Conservation (phyloP, 331 rosid species). For the Rhamnella rubrinervis region DNA sequence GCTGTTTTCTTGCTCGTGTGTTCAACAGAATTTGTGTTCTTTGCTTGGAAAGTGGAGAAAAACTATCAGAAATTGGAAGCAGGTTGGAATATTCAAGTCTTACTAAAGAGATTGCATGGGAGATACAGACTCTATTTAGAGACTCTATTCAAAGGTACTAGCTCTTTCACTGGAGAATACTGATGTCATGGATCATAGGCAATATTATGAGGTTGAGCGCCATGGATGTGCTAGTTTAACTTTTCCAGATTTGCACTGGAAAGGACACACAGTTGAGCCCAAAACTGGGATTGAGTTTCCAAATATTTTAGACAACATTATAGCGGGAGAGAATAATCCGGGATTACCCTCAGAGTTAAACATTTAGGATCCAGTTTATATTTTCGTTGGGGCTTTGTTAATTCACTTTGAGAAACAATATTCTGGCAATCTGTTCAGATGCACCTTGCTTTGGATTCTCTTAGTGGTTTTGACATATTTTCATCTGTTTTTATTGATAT, state of each 20-base stretch:
- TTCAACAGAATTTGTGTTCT: slow-evolving; percentile 17
- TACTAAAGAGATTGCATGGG: slow-evolving; percentile 80
- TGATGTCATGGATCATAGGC: slow-evolving; percentile 49
- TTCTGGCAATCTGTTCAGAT: too few species aligned
- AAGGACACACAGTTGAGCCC: slow-evolving; percentile 69
- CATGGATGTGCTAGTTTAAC: slow-evolving; percentile 47
- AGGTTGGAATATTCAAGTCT: slow-evolving; percentile 80
- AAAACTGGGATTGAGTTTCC: slow-evolving; percentile 95
- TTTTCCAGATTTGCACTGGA: slow-evolving; percentile 46
- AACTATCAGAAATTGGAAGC: slow-evolving; percentile 78
- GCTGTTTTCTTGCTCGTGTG: neutral
- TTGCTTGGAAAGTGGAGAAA: slow-evolving; percentile 74
- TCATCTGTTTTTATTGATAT: neutral
- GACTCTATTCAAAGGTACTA: slow-evolving; percentile 68
- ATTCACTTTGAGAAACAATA: too few species aligned
- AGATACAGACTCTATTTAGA: slow-evolving; percentile 79
- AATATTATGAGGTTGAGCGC: slow-evolving; percentile 49
- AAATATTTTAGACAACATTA: slow-evolving; percentile 48
- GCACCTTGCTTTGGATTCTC: neutral
- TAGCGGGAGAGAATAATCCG: slow-evolving; percentile 44
- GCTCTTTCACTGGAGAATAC: slow-evolving; percentile 52
- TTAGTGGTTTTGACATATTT: neutral
- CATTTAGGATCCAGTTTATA: slow-evolving; percentile 11
- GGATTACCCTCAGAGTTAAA: slow-evolving; percentile 69
- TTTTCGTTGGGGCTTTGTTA: too few species aligned